Percentiles rank a stretch among this genome's conserved stretches.
Evolutionary conservation across 768 basidiomycete species (phyloP).

Genomic region (Suillus weaverae): DNA sequence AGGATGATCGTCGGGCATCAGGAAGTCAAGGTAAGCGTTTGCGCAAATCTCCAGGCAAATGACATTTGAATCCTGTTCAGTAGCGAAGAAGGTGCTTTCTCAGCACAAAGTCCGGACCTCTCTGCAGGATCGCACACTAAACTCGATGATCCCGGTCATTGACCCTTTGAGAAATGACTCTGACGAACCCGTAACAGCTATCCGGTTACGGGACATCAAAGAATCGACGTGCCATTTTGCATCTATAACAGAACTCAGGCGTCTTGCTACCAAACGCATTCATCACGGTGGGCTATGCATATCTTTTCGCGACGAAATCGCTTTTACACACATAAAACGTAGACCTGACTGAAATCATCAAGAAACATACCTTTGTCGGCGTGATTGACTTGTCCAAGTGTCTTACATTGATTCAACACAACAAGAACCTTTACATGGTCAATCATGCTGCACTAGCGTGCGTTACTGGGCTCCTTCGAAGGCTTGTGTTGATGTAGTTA

Average conservation of each 20-base stretch:
- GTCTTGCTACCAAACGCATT: constrained; percentile 54
- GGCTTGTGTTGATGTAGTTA: not conserved
- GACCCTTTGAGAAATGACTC: constrained; percentile 49
- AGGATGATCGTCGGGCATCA: constrained; percentile 27
- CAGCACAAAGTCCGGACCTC: constrained; percentile 95
- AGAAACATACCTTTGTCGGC: constrained; percentile 90
- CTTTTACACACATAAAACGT: constrained; percentile 2
- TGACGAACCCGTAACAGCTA: constrained; percentile 17
- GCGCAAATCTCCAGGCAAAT: not conserved
- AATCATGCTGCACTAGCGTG: constrained; percentile 85
- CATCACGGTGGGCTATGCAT: constrained; percentile 60
- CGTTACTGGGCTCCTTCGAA: constrained; percentile 30
- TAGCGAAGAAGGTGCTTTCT: constrained; percentile 56
- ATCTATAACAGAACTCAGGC: constrained; percentile 70
- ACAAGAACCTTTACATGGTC: constrained; percentile 86
- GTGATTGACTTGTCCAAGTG: constrained; percentile 76
- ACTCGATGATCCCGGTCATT: constrained; percentile 85
- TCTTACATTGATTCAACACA: constrained; percentile 82
- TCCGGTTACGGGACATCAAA: constrained; percentile 53
- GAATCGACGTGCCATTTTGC: constrained; percentile 78
- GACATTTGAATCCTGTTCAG: not conserved
- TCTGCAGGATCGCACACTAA: constrained; percentile 82
- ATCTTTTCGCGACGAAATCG: not conserved
- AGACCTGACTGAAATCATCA: constrained; percentile 84
- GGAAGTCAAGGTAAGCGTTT: constrained; percentile 25